These are phyloP conservation scores for Eremothecium gossypii DNA, from an alignment of 1,139 yeast species.

Conservation along the genomic window DNA sequence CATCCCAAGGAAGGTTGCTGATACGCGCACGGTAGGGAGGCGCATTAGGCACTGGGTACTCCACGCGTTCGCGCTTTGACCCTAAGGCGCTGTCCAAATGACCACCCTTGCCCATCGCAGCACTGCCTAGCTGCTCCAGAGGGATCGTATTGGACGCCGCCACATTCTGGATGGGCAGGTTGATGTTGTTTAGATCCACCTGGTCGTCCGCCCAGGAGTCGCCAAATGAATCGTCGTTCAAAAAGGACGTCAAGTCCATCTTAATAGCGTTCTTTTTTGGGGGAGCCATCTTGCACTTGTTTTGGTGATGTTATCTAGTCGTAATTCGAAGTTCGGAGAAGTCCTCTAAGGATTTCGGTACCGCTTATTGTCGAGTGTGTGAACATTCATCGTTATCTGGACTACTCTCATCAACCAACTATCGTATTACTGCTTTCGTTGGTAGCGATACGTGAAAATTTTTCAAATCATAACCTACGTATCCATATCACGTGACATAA, in stretches of 20 bases:
- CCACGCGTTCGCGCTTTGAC: slow-evolving; percentile 42
- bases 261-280: slow-evolving; percentile 45
- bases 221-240: slow-evolving; percentile 42
- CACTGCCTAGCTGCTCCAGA: slow-evolving; percentile 22
- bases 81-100: slow-evolving; percentile 32
- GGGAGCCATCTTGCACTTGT: slow-evolving; percentile 35
- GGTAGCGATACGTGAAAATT: background rate
- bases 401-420: background rate
- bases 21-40: slow-evolving; percentile 90
- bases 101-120: slow-evolving; percentile 20
- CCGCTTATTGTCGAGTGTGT: no score
- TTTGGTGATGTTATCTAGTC: background rate
- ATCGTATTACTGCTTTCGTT: background rate
- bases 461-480: background rate
- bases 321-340: no score
- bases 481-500: background rate
- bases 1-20: slow-evolving; percentile 79
- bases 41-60: slow-evolving; percentile 78
- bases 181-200: slow-evolving; percentile 56
- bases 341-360: no score
- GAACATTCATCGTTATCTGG: no score
- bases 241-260: slow-evolving; percentile 49
- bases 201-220: slow-evolving; percentile 79
- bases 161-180: slow-evolving; percentile 38
- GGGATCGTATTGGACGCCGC: slow-evolving; percentile 24